Evolutionary conservation across 805 yeast species (phyloP).

Genomic region (Spathaspora girioi): DNA sequence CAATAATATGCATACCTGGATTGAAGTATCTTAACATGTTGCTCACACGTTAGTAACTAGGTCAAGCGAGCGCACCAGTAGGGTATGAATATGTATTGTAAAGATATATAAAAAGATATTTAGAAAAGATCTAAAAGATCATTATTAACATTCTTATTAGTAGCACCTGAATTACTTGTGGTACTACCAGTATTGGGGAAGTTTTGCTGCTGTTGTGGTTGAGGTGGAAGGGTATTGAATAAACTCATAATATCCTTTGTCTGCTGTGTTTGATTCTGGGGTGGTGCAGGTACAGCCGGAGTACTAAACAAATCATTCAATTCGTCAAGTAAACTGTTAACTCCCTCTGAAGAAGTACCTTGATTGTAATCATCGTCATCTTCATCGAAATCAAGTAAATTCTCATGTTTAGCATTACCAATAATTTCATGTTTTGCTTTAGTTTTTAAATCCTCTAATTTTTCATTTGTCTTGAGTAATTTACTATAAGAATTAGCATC

Average conservation of each 20-base stretch:
- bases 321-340: slow-evolving; percentile 57
- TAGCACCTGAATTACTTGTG: too few species aligned
- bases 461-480: slow-evolving; percentile 7
- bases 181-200: background rate
- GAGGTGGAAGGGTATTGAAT: slow-evolving; percentile 25
- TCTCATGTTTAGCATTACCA: slow-evolving; percentile 65
- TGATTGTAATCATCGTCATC: slow-evolving; percentile 40
- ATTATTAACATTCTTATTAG: slow-evolving; percentile 11
- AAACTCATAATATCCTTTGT: slow-evolving; percentile 46
- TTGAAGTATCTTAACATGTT: too few species aligned
- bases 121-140: slow-evolving; percentile 39
- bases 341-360: slow-evolving; percentile 6
- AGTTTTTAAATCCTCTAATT: slow-evolving; percentile 70
- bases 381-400: slow-evolving; percentile 80
- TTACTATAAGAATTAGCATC: slow-evolving; percentile 38
- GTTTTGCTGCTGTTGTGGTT: background rate
- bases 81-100: background rate
- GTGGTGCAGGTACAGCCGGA: slow-evolving; percentile 18
- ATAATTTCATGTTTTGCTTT: slow-evolving; percentile 75
- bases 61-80: too few species aligned
- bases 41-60: too few species aligned
- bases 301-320: slow-evolving; percentile 66
- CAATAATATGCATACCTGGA: too few species aligned
- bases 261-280: slow-evolving; percentile 5
- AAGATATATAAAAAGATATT: background rate